Conservation (phyloP, 2,329 filamentous ascomycete genomes). For the Fusarium penzigii region DNA sequence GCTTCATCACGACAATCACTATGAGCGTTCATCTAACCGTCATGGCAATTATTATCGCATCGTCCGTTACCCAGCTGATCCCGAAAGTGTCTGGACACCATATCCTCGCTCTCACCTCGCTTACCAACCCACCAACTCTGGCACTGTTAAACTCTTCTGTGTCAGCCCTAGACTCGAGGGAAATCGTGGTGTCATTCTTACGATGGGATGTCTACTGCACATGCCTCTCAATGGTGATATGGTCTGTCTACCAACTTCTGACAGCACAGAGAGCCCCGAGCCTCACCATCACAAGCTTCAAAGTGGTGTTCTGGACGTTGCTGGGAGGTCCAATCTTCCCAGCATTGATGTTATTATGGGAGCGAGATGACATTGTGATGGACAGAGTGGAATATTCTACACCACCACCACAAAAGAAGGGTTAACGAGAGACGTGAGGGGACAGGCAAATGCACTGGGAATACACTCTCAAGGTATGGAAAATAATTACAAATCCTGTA, state of each 20-base stretch:
- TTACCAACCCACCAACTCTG: slow-evolving; percentile 14
- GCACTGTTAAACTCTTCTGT: slow-evolving; percentile 13
- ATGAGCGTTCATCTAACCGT: slow-evolving; percentile 9
- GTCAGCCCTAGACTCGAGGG: slow-evolving; percentile 3
- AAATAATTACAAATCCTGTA: too few species aligned
- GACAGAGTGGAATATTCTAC: background rate
- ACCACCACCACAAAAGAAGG: background rate
- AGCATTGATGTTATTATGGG: slow-evolving; percentile 17
- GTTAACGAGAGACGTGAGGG: slow-evolving; percentile 1
- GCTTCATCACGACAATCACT: slow-evolving; percentile 6
- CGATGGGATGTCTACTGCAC: slow-evolving; percentile 25
- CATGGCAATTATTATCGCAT: slow-evolving; percentile 8
- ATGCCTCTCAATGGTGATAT: slow-evolving; percentile 16
- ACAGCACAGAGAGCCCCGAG: background rate
- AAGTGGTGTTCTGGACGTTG: background rate
- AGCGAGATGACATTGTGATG: slow-evolving; percentile 13
- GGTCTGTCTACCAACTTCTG: slow-evolving; percentile 16
- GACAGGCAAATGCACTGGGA: background rate
- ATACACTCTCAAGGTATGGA: background rate
- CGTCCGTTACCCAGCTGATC: background rate
- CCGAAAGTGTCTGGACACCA: slow-evolving; percentile 9
- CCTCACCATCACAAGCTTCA: background rate
- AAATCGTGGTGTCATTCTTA: slow-evolving; percentile 21
- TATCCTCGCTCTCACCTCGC: slow-evolving; percentile 15
- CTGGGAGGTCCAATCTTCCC: slow-evolving; percentile 20